Percentiles rank a stretch among this genome's conserved stretches.
Evolutionary conservation across 2,329 filamentous ascomycete genomes (phyloP).

Genomic region (Penicillium fuscoglaucum): DNA sequence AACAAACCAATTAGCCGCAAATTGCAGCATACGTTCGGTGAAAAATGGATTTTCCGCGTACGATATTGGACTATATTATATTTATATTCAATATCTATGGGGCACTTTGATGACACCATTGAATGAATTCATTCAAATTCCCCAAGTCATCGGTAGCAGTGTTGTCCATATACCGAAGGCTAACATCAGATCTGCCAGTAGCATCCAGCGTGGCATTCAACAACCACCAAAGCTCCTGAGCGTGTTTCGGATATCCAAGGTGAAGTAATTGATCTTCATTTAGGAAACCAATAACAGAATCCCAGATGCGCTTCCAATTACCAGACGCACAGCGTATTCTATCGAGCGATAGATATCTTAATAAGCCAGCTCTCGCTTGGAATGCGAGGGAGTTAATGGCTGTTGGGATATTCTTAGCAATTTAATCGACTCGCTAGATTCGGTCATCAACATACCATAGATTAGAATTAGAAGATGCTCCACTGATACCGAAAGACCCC

Average conservation of each 20-base stretch:
- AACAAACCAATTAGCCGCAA: background rate
- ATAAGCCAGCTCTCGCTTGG: slow-evolving; percentile 28
- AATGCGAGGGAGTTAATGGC: slow-evolving; percentile 35
- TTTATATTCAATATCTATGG: slow-evolving; percentile 7
- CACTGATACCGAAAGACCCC: slow-evolving; percentile 28
- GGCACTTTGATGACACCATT: slow-evolving; percentile 19
- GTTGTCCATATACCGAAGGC: slow-evolving; percentile 28
- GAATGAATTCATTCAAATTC: slow-evolving; percentile 35
- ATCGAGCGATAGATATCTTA: slow-evolving; percentile 28
- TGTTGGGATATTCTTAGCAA: slow-evolving; percentile 5
- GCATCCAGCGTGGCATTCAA: slow-evolving; percentile 30
- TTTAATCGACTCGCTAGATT: background rate
- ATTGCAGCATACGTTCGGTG: no score
- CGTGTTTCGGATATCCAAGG: slow-evolving; percentile 35
- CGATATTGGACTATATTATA: background rate
- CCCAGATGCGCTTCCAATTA: slow-evolving; percentile 34
- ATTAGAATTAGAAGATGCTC: slow-evolving; percentile 35
- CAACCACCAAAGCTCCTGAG: slow-evolving; percentile 35
- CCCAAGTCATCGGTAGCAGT: slow-evolving; percentile 33
- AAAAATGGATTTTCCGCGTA: background rate
- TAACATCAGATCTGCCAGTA: slow-evolving; percentile 14
- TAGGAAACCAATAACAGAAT: slow-evolving; percentile 17
- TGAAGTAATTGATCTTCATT: slow-evolving; percentile 27
- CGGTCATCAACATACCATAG: slow-evolving; percentile 24
- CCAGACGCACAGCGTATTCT: slow-evolving; percentile 29